Conservation (phyloP, 495 filamentous ascomycete species). For the Lentithecium fluviatile region DNA sequence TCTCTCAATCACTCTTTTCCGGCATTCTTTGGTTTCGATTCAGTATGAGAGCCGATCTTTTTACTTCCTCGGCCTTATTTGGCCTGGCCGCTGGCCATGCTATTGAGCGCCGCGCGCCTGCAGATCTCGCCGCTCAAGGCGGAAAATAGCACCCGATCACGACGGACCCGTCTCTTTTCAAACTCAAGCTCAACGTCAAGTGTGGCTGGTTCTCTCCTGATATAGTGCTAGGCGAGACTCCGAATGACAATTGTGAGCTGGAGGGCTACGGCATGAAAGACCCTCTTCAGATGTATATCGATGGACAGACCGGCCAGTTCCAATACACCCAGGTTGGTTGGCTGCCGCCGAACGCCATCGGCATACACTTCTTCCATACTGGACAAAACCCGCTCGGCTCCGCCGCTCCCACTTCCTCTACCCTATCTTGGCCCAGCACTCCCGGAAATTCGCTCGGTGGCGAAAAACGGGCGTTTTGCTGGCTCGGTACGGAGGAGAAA, state of each 20-base stretch:
- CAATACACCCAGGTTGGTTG: slow-evolving; percentile 14
- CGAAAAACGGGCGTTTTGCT: slow-evolving; percentile 4
- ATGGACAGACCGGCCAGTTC: slow-evolving; percentile 5
- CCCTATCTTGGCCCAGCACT: slow-evolving; percentile 25
- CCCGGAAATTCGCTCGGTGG: not conserved
- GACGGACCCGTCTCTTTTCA: too few species aligned
- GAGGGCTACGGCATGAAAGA: slow-evolving; percentile 10
- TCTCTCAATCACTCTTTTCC: too few species aligned
- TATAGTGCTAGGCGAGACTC: too few species aligned
- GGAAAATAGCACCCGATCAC: too few species aligned
- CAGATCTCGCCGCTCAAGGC: too few species aligned
- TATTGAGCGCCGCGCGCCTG: not conserved
- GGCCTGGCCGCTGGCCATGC: not conserved
- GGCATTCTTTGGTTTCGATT: too few species aligned
- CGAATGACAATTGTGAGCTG: too few species aligned
- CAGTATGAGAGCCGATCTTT: not conserved
- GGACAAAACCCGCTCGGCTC: slow-evolving; percentile 17
- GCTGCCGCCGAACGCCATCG: slow-evolving; percentile 20
- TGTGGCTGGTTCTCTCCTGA: too few species aligned
- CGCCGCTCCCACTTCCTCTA: not conserved
- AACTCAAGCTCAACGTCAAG: too few species aligned
- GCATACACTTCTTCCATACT: slow-evolving; percentile 15
- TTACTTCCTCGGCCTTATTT: not conserved
- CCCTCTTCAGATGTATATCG: slow-evolving; percentile 23
- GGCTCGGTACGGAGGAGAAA: too few species aligned